phyloP scores from a whole-genome alignment of 2,329 filamentous ascomycete genomes.

The Diplodia sapinea region DNA sequence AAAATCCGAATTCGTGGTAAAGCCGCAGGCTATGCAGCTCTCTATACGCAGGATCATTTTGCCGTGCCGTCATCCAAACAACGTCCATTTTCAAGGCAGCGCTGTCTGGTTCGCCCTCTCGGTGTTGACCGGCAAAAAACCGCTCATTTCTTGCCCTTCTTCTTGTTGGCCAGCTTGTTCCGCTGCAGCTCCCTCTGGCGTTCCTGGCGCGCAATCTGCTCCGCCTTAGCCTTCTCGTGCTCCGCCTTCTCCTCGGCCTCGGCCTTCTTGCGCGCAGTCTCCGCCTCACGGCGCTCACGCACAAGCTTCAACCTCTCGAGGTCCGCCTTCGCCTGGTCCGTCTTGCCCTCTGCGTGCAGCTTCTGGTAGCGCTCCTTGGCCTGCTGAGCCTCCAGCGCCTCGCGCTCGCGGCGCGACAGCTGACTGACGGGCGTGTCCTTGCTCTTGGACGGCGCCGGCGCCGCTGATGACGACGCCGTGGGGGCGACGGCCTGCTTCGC shows the following conservation, averaged over 20 bases:
- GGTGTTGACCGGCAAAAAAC: neutral
- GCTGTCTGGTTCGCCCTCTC: neutral
- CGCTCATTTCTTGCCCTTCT: conserved; percentile 31
- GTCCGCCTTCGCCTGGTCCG: conserved; percentile 91
- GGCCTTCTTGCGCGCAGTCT: conserved; percentile 80
- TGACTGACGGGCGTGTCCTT: conserved; percentile 54
- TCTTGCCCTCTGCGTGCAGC: conserved; percentile 92
- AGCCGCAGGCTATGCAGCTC: conserved; percentile 24
- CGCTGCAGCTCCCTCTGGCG: conserved; percentile 56
- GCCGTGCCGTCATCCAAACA: conserved; percentile 21
- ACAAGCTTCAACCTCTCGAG: conserved; percentile 82
- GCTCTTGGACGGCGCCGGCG: conserved; percentile 62
- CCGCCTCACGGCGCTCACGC: conserved; percentile 82
- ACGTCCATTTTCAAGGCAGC: conserved; percentile 4
- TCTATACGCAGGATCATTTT: conserved; percentile 15
- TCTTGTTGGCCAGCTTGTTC: conserved; percentile 49
- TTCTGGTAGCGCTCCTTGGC: conserved; percentile 91
- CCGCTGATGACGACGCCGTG: conserved; percentile 56
- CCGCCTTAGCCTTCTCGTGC: conserved; percentile 62
- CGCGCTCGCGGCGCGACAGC: conserved; percentile 70
- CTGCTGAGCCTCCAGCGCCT: conserved; percentile 84
- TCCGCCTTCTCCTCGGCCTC: conserved; percentile 59
- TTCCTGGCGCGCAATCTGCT: conserved; percentile 54
- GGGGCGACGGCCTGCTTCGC: conserved; percentile 67
- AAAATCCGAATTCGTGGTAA: conserved; percentile 14